A percentile compares a stretch with the other conserved stretches of the same genome.
phyloP scores from a whole-genome alignment of 2,329 filamentous ascomycete species.

The Nemania sp. region DNA sequence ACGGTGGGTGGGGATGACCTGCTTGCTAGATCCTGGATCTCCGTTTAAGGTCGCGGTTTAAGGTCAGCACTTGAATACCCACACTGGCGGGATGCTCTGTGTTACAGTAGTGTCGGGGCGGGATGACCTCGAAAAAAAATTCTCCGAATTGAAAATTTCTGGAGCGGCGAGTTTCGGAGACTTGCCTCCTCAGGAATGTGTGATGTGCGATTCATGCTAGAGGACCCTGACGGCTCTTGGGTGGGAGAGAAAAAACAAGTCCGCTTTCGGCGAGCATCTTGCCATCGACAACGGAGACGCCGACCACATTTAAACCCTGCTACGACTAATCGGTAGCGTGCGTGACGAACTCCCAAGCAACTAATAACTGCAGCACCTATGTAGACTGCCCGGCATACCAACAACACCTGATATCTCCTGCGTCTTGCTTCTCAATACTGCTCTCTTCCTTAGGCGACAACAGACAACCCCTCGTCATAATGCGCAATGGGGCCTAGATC shows the following conservation, averaged over 20 bases:
- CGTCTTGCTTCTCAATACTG: not conserved
- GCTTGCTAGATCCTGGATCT: conserved; percentile 3
- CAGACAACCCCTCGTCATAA: not conserved
- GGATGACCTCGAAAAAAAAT: conserved; percentile 25
- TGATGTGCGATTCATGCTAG: conserved; percentile 29
- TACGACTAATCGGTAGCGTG: not conserved
- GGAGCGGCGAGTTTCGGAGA: conserved; percentile 28
- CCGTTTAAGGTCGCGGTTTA: conserved; percentile 3
- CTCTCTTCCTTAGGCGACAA: not conserved
- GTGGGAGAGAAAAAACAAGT: conserved; percentile 8
- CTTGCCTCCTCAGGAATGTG: conserved; percentile 15
- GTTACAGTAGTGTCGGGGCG: conserved; percentile 4
- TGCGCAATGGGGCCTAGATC: not conserved
- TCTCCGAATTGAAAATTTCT: not conserved
- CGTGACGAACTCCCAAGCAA: conserved; percentile 14
- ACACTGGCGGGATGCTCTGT: not conserved
- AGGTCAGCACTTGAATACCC: conserved; percentile 10
- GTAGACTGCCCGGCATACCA: not conserved
- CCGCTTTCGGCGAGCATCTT: conserved; percentile 33
- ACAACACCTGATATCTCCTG: conserved; percentile 1
- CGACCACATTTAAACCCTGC: conserved; percentile 17
- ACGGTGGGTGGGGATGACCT: not conserved
- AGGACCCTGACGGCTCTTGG: not conserved
- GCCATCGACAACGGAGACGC: conserved; percentile 13
- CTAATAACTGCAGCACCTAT: not conserved